Percentiles rank a stretch among this genome's conserved stretches.
phyloP scores from a whole-genome alignment of 495 filamentous ascomycete genomes.

The Penicillium taxi region DNA sequence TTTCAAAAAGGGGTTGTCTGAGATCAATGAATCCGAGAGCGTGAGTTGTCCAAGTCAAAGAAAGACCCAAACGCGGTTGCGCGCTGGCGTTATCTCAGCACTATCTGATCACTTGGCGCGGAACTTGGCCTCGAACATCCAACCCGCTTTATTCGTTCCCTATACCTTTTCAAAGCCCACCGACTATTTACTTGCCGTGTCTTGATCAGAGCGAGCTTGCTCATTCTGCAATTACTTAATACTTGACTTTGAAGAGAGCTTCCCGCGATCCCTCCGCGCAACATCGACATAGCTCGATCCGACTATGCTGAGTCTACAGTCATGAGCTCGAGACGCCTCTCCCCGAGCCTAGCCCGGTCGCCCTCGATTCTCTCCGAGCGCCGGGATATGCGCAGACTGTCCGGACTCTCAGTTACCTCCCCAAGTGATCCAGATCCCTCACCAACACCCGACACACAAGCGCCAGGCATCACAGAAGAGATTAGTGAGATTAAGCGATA shows the following conservation, averaged over 20 bases:
- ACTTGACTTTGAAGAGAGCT: background rate
- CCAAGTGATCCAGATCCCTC: constrained; percentile 45
- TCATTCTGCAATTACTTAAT: too few species aligned
- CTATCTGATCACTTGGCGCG: constrained; percentile 22
- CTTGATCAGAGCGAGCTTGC: too few species aligned
- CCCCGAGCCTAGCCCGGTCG: constrained; percentile 49
- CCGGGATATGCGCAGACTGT: constrained; percentile 60
- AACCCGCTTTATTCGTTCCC: constrained; percentile 1
- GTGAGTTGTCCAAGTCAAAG: constrained; percentile 11
- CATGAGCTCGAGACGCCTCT: constrained; percentile 56
- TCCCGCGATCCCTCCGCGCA: constrained; percentile 10
- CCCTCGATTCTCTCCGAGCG: constrained; percentile 48
- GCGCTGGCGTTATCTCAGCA: constrained; percentile 28
- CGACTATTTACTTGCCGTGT: too few species aligned
- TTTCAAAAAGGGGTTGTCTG: background rate
- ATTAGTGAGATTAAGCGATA: constrained; percentile 97
- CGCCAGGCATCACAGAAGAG: constrained; percentile 77
- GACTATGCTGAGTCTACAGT: constrained; percentile 35
- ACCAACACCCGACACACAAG: constrained; percentile 29
- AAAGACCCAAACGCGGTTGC: constrained; percentile 18
- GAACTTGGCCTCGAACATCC: constrained; percentile 11
- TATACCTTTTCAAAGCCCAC: background rate
- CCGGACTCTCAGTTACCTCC: constrained; percentile 48
- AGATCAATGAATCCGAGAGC: background rate
- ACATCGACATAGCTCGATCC: constrained; percentile 13